These are phyloP conservation scores for Pyrrhoderma noxium DNA, from an alignment of 1,284 basidiomycete genomes.

Conservation along the genomic window DNA sequence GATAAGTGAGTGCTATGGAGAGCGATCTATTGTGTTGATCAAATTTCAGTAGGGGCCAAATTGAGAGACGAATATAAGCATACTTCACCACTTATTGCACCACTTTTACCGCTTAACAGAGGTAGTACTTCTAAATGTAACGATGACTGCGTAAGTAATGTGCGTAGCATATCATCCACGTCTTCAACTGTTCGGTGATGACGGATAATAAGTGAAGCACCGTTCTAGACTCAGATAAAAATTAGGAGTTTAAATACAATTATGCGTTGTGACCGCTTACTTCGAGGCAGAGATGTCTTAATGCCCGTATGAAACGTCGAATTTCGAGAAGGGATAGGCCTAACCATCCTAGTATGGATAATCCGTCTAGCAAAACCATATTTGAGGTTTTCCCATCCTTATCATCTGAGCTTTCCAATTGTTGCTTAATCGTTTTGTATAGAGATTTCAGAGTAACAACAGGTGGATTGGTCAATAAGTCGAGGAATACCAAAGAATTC, in stretches of 20 bases:
- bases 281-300: slow-evolving; percentile 47
- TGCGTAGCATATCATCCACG: slow-evolving; percentile 49
- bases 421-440: slow-evolving; percentile 7
- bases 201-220: slow-evolving; percentile 49
- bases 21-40: slow-evolving; percentile 39
- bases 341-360: slow-evolving; percentile 60
- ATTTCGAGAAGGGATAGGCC: slow-evolving; percentile 46
- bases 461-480: slow-evolving; percentile 29
- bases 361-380: slow-evolving; percentile 54
- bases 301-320: slow-evolving; percentile 47
- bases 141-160: slow-evolving; percentile 49
- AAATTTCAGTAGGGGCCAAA: no score
- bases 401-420: background rate
- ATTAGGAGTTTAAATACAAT: background rate
- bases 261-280: slow-evolving; percentile 28
- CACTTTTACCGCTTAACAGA: slow-evolving; percentile 63
- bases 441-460: slow-evolving; percentile 25
- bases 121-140: slow-evolving; percentile 65
- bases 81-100: slow-evolving; percentile 69
- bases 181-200: slow-evolving; percentile 51
- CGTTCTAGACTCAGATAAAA: no score
- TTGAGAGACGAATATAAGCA: slow-evolving; percentile 17
- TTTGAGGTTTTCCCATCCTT: background rate
- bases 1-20: slow-evolving; percentile 48
- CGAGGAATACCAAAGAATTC: slow-evolving; percentile 44